These are phyloP conservation scores for Jasminum sambac DNA, from an alignment of 257 asterid species.

Conservation along the genomic window DNA sequence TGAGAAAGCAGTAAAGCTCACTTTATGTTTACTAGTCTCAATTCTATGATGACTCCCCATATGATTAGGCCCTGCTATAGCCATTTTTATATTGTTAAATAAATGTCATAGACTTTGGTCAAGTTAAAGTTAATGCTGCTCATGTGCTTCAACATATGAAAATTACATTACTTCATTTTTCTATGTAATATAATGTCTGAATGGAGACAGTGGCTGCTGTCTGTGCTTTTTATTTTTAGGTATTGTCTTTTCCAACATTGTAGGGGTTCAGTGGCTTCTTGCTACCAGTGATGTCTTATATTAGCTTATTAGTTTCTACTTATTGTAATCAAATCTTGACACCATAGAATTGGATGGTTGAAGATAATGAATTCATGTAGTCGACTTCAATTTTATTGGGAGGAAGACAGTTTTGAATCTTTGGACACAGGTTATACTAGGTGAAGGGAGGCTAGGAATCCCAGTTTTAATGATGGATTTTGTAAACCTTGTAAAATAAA, in stretches of 20 bases:
- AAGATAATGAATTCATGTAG: background rate
- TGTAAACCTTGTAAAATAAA: background rate
- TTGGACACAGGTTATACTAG: background rate
- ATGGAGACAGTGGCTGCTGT: conserved; percentile 36
- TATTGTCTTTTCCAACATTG: conserved; percentile 43
- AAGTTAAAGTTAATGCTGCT: conserved; percentile 39
- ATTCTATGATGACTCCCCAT: conserved; percentile 26
- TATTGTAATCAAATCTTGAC: background rate
- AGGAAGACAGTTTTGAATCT: background rate
- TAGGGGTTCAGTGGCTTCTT: conserved; percentile 44
- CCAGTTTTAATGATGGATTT: background rate
- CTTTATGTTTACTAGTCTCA: conserved; percentile 25
- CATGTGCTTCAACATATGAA: conserved; percentile 44
- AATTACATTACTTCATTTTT: conserved; percentile 21
- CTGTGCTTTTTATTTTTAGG: conserved; percentile 29
- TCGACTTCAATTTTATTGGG: background rate
- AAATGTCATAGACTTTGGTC: conserved; percentile 27
- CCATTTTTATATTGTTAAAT: conserved; percentile 25
- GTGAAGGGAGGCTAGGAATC: background rate
- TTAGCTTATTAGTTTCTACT: conserved; percentile 11
- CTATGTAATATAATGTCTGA: conserved; percentile 11
- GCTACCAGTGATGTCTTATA: conserved; percentile 25
- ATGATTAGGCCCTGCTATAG: conserved; percentile 27
- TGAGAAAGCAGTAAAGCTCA: conserved; percentile 19
- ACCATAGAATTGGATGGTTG: background rate